Evolutionary conservation across 306 rosid species (phyloP).

Genomic region (Pyrus communis): DNA sequence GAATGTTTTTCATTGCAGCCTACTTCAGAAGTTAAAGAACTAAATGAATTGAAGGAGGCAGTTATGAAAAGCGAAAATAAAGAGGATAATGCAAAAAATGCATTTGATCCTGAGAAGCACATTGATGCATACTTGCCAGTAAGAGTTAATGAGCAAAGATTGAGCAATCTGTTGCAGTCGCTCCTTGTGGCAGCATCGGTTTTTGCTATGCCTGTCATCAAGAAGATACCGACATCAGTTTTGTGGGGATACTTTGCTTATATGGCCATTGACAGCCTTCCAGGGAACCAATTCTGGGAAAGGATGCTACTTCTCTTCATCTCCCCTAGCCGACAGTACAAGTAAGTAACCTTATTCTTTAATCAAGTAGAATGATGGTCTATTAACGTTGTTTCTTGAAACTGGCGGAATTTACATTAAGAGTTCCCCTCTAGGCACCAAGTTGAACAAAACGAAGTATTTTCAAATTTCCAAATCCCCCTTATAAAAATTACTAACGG

Average conservation of each 20-base stretch:
- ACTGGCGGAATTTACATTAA: neutral
- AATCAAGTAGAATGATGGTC: neutral
- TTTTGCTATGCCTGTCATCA: slow-evolving; percentile 62
- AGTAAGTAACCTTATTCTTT: slow-evolving; percentile 36
- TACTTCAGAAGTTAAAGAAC: slow-evolving; percentile 49
- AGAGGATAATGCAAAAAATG: slow-evolving; percentile 18
- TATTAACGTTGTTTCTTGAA: neutral
- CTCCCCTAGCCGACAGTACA: slow-evolving; percentile 59
- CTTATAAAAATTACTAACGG: neutral
- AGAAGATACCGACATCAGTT: slow-evolving; percentile 76
- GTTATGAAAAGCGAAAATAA: slow-evolving; percentile 49
- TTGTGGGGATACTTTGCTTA: slow-evolving; percentile 89
- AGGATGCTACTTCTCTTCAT: slow-evolving; percentile 59
- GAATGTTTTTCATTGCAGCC: slow-evolving; percentile 35
- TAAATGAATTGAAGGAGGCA: slow-evolving; percentile 59
- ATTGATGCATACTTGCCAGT: slow-evolving; percentile 68
- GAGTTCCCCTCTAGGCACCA: neutral
- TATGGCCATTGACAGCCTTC: slow-evolving; percentile 96
- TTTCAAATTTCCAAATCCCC: neutral
- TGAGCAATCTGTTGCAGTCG: slow-evolving; percentile 81
- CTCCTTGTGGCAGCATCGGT: slow-evolving; percentile 69
- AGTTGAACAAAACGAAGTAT: neutral
- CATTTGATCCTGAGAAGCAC: slow-evolving; percentile 73
- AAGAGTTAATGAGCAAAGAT: slow-evolving; percentile 83
- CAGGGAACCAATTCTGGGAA: slow-evolving; percentile 89